Evolutionary conservation across 176 grass and related monocot genomes (phyloP).

Genomic region (Saccharum spontaneum): DNA sequence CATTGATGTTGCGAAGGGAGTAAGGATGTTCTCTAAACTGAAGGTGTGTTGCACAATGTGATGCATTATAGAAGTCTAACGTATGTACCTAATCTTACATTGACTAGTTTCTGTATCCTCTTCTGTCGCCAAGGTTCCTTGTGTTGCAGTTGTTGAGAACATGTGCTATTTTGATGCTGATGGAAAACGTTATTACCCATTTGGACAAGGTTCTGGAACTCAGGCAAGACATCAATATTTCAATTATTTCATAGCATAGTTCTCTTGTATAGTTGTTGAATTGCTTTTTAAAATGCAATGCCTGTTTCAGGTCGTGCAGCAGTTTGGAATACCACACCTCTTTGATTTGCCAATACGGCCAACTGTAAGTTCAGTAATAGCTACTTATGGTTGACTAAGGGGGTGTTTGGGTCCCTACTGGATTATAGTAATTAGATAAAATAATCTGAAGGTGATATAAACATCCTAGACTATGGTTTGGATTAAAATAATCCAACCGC

Average conservation of each 20-base stretch:
- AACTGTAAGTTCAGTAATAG: slow-evolving; percentile 60
- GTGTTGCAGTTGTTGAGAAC: slow-evolving; percentile 96
- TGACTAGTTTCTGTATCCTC: slow-evolving; percentile 12
- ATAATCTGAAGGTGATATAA: neutral
- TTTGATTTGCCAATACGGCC: slow-evolving; percentile 91
- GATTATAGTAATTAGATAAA: neutral
- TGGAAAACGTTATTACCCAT: slow-evolving; percentile 81
- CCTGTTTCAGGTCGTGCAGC: slow-evolving; percentile 87
- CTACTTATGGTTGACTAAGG: neutral
- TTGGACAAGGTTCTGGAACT: slow-evolving; percentile 87
- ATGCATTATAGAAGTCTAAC: slow-evolving; percentile 17
- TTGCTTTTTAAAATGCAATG: slow-evolving; percentile 17
- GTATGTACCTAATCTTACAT: neutral
- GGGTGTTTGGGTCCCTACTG: neutral
- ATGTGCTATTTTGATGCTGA: slow-evolving; percentile 99
- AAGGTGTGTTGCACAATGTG: slow-evolving; percentile 57
- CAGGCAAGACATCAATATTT: slow-evolving; percentile 54
- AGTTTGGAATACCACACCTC: slow-evolving; percentile 96
- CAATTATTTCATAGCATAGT: slow-evolving; percentile 9
- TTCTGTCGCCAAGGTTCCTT: slow-evolving; percentile 71
- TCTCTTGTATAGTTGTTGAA: slow-evolving; percentile 32
- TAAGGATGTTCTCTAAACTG: slow-evolving; percentile 98
- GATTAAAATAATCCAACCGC: neutral
- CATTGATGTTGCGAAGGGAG: slow-evolving; percentile 99
- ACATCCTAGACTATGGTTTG: neutral